Base-by-base conservation (phyloP, 129 eudicot species). In the Flaveria brownii region DNA sequence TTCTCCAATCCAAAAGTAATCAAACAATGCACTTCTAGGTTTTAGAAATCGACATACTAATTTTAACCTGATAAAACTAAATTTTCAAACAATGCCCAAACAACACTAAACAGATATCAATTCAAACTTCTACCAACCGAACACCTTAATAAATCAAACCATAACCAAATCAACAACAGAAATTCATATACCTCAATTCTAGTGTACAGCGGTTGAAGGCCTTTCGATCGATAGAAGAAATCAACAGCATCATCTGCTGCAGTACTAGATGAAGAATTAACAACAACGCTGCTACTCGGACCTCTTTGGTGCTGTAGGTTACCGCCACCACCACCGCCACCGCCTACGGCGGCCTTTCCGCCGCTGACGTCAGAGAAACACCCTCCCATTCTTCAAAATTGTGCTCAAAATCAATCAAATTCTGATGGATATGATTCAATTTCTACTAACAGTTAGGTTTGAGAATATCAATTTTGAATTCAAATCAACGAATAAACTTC, bases 281-380 rank as follows among this genome's bases (percentile, higher is more conserved):
- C 74, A 69, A 59, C 74, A 64, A 65, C 70, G 78, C 43, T 73
- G 66, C 45, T 66, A 47, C 54, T 68, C 9, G 26, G 47, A 5
- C 74, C 90, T 6, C 68, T 78, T 25, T 39, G 67, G 23, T 71
- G 73, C 68, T 71, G 67, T 76, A 78, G 75, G 76, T 70, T 70
- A 78, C 47, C 59, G 47, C 80, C 81, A 59, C 72, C 46, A 2
- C 46, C 69, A 12, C 39, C 84, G 18, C 54, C 84, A 0, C 75
- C 84, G 5, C 79, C 87, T 0, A 86, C 85, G 9, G 94, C 97
- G 56, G 85, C 88, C 66, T 85, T 20, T 8, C 92, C 97, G 18
- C 92, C 97, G 36, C 79, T 71, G n/a, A 91, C 80, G 66, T 91
- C 97, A 0, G 94, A 84, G 17, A 82, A 86, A 71, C 95, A 89